These are phyloP conservation scores for Colletotrichum paranaense DNA, from an alignment of 2,329 filamentous ascomycete species.

Conservation along the genomic window DNA sequence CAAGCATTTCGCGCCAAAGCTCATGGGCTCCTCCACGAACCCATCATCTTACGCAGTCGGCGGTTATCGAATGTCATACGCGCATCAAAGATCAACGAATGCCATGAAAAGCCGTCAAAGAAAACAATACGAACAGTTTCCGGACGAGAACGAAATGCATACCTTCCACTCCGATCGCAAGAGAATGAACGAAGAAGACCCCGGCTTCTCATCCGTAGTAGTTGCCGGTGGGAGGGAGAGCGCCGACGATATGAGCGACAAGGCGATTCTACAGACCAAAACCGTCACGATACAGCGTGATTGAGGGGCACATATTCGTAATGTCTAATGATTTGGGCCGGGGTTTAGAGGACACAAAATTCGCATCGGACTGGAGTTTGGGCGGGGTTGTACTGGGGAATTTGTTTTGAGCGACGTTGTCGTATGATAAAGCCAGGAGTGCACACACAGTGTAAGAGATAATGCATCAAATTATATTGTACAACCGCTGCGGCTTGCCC, in stretches of 20 bases:
- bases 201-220: constrained; percentile 28
- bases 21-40: constrained; percentile 39
- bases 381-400: neutral
- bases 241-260: constrained; percentile 40
- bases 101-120: neutral
- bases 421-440: neutral
- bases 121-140: constrained; percentile 27
- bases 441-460: neutral
- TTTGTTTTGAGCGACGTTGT: neutral
- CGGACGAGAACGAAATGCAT: constrained; percentile 21
- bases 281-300: constrained; percentile 37
- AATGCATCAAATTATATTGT: neutral
- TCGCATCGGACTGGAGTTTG: neutral
- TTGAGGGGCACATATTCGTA: neutral
- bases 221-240: constrained; percentile 17
- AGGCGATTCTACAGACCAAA: constrained; percentile 41
- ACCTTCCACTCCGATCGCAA: constrained; percentile 5
- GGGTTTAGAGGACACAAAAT: neutral
- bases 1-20: constrained; percentile 47
- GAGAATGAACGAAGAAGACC: constrained; percentile 12
- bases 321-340: neutral
- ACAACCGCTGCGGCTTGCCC: neutral
- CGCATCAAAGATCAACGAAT: neutral
- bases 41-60: neutral
- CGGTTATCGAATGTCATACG: neutral